A percentile compares a stretch with the other conserved stretches of the same genome.
phyloP scores from a whole-genome alignment of 352 stramenopile genomes.

The Pythium utonaiense region DNA sequence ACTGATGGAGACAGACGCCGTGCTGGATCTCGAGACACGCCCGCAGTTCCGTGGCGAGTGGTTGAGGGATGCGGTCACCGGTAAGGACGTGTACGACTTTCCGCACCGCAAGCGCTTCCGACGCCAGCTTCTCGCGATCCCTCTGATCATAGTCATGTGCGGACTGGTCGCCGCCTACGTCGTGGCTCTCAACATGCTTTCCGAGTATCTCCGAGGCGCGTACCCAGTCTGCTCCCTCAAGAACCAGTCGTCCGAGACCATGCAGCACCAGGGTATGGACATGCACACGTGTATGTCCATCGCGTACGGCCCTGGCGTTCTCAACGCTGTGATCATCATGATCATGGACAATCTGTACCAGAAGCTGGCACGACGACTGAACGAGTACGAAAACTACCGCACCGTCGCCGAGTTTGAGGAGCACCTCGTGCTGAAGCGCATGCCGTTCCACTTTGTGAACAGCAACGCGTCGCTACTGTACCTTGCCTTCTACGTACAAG shows the following conservation, averaged over 20 bases:
- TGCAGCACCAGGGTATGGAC: slow-evolving; percentile 3
- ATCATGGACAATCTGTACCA: slow-evolving; percentile 66
- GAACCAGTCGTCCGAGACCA: background rate
- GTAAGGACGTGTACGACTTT: slow-evolving; percentile 46
- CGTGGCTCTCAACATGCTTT: slow-evolving; percentile 52
- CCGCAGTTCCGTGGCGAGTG: slow-evolving; percentile 52
- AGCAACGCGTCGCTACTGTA: slow-evolving; percentile 72
- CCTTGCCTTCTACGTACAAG: slow-evolving; percentile 58
- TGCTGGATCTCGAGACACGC: slow-evolving; percentile 40
- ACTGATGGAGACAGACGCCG: slow-evolving; percentile 26
- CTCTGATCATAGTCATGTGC: slow-evolving; percentile 57
- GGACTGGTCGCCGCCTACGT: slow-evolving; percentile 52
- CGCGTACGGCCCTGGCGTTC: slow-evolving; percentile 50
- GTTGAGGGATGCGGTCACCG: slow-evolving; percentile 44
- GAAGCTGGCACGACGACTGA: slow-evolving; percentile 55
- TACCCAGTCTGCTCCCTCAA: slow-evolving; percentile 38
- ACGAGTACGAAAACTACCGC: slow-evolving; percentile 71
- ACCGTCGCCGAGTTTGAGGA: slow-evolving; percentile 61
- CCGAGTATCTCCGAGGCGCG: slow-evolving; percentile 37
- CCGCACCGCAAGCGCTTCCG: slow-evolving; percentile 51
- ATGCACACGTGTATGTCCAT: slow-evolving; percentile 41
- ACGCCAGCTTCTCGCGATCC: slow-evolving; percentile 47
- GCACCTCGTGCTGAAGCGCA: slow-evolving; percentile 67
- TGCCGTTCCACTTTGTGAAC: slow-evolving; percentile 78
- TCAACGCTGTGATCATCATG: slow-evolving; percentile 66